These are phyloP conservation scores for Sporothrix variecibatus DNA, from an alignment of 2,329 filamentous ascomycete genomes.

Conservation along the genomic window DNA sequence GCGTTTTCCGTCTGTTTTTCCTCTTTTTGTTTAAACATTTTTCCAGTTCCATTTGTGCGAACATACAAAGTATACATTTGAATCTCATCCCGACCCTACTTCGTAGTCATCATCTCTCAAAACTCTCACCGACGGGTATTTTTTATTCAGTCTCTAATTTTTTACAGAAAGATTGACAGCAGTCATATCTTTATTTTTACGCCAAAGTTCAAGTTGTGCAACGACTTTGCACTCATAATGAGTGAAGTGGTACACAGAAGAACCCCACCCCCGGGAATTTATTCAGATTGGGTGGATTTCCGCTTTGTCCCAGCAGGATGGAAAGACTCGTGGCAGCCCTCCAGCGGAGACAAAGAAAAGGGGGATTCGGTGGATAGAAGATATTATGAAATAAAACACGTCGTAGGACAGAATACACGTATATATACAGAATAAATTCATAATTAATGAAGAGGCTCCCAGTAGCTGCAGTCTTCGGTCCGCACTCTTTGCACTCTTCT, in stretches of 20 bases:
- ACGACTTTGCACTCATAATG: background rate
- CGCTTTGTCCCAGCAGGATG: background rate
- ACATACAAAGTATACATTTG: background rate
- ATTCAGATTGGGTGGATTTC: background rate
- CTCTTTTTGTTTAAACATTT: background rate
- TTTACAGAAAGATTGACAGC: background rate
- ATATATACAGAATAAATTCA: too few relatives aligned
- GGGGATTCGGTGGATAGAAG: background rate
- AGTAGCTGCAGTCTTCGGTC: too few relatives aligned
- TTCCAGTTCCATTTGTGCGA: background rate
- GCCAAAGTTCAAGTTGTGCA: background rate
- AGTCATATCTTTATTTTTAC: background rate
- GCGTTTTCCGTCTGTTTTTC: background rate
- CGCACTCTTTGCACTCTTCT: too few relatives aligned
- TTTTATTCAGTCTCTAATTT: background rate
- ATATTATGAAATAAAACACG: background rate
- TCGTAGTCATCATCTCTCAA: background rate
- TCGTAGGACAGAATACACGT: too few relatives aligned
- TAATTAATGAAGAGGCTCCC: too few relatives aligned
- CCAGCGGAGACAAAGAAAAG: background rate
- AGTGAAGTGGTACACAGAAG: background rate
- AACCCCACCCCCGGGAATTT: background rate
- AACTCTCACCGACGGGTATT: constrained; percentile 1
- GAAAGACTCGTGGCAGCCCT: background rate
- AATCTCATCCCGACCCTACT: background rate